Evolutionary conservation across 2,329 filamentous ascomycete genomes (phyloP).

Genomic region (Stenocarpella maydis): DNA sequence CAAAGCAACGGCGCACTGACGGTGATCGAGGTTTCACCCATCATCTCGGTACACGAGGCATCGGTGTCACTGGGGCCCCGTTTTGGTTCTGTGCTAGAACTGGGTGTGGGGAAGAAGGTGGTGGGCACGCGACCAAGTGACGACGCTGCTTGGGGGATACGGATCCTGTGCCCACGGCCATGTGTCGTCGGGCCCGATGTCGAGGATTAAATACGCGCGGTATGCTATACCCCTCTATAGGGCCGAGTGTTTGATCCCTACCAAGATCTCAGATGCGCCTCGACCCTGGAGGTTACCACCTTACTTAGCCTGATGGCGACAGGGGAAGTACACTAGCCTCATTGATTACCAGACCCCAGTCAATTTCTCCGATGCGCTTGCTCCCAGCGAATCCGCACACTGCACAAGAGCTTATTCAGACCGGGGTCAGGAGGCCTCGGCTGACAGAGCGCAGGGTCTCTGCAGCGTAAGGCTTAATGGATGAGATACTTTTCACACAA

Average conservation of each 20-base stretch:
- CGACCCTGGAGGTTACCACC: neutral
- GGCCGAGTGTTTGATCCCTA: neutral
- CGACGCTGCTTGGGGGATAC: neutral
- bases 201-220: neutral
- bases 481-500: neutral
- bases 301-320: neutral
- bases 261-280: neutral
- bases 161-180: neutral
- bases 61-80: neutral
- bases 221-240: neutral
- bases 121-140: conserved; percentile 5
- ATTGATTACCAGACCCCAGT: neutral
- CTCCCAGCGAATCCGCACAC: no score
- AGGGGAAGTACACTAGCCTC: neutral
- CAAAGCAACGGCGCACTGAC: conserved; percentile 13
- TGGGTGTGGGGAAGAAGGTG: neutral
- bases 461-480: neutral
- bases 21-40: conserved; percentile 8
- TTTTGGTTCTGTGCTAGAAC: neutral
- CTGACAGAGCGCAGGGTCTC: neutral
- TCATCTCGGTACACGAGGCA: conserved; percentile 6
- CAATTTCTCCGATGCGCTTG: neutral
- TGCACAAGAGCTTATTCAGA: neutral
- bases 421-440: neutral
- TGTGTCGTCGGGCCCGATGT: neutral